These are phyloP conservation scores for Diversispora eburnea DNA, from an alignment of 192 early-diverging fungal species.

Conservation along the genomic window DNA sequence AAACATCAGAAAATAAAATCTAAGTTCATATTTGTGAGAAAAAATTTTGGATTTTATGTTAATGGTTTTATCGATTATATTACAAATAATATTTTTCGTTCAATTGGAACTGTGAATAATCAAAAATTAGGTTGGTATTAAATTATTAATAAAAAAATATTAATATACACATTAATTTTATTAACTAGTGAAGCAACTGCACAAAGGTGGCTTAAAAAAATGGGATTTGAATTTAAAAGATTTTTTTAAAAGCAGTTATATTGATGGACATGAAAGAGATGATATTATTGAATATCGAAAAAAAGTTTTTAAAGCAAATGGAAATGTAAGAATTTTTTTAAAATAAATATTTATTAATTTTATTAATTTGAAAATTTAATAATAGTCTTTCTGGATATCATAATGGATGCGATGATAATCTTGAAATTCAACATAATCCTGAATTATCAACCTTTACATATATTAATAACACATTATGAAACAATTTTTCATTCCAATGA, in stretches of 20 bases:
- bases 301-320: constrained; percentile 24
- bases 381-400: not conserved
- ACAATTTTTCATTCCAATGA: constrained; percentile 28
- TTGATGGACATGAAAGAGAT: constrained; percentile 30
- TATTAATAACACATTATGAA: constrained; percentile 32
- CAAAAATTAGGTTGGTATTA: too few species aligned
- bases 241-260: constrained; percentile 5
- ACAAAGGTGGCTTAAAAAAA: not conserved
- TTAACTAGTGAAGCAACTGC: not conserved
- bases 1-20: too few species aligned
- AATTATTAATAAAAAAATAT: too few species aligned
- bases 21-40: too few species aligned
- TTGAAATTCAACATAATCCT: not conserved
- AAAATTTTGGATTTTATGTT: too few species aligned
- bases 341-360: not conserved
- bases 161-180: too few species aligned
- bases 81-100: too few species aligned
- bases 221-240: constrained; percentile 24
- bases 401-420: constrained; percentile 6
- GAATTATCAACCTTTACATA: not conserved
- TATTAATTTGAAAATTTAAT: not conserved
- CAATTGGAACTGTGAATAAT: too few species aligned
- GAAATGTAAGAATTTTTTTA: not conserved
- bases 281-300: constrained; percentile 28
- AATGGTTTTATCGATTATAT: too few species aligned